phyloP scores from a whole-genome alignment of 305 asterid genomes.

The Rubia balearica region DNA sequence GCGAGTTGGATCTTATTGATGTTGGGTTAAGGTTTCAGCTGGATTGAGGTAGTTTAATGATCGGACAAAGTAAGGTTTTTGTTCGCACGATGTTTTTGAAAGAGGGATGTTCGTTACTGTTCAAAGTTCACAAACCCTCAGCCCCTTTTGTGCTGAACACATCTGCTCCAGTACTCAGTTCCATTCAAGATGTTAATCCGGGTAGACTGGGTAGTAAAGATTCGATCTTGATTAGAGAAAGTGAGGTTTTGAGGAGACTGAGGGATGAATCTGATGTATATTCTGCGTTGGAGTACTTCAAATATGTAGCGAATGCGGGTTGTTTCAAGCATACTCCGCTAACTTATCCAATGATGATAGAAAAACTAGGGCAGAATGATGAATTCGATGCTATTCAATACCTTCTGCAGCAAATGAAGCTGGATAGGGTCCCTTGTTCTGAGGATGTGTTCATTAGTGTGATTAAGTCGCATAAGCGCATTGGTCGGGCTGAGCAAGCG shows the following conservation, averaged over 20 bases:
- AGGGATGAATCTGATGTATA: conserved; percentile 38
- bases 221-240: conserved; percentile 37
- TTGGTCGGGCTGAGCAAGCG: conserved; percentile 57
- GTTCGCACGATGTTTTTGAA: conserved; percentile 44
- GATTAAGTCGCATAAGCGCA: conserved; percentile 48
- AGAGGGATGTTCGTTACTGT: conserved; percentile 58
- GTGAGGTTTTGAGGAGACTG: conserved; percentile 50
- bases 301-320: conserved; percentile 42
- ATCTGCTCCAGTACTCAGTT: conserved; percentile 32
- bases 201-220: conserved; percentile 29
- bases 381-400: conserved; percentile 74
- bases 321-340: conserved; percentile 65
- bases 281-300: conserved; percentile 58
- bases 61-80: neutral
- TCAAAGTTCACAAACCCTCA: conserved; percentile 52
- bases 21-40: neutral
- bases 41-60: neutral
- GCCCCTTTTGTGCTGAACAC: conserved; percentile 55
- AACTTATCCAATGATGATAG: conserved; percentile 71
- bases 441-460: conserved; percentile 59
- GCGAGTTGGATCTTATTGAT: neutral
- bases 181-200: conserved; percentile 17
- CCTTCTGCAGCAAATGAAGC: conserved; percentile 81
- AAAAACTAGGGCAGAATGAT: conserved; percentile 48
- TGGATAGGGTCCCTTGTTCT: conserved; percentile 54